Conservation (phyloP, 352 stramenopile genomes). For the Phytophthora pluvialis region DNA sequence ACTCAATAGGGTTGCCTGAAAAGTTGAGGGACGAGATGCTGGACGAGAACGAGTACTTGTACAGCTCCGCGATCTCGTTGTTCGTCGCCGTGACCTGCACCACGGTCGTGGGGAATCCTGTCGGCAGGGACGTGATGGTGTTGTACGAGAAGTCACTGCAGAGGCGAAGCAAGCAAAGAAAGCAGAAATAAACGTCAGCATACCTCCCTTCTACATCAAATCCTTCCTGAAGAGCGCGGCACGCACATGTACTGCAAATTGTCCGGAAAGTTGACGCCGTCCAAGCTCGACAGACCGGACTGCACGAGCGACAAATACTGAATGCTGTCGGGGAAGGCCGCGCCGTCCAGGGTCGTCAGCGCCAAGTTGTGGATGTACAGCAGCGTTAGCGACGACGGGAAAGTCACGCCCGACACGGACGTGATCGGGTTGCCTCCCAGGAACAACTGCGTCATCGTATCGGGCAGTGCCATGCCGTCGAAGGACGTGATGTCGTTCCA, state of each 20-base stretch:
- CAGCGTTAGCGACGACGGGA: conserved; percentile 56
- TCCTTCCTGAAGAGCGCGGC: neutral
- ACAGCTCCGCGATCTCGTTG: conserved; percentile 59
- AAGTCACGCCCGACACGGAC: conserved; percentile 55
- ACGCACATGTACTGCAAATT: conserved; percentile 65
- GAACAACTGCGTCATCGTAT: conserved; percentile 58
- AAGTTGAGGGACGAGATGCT: conserved; percentile 62
- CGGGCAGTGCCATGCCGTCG: conserved; percentile 58
- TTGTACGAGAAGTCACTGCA: conserved; percentile 59
- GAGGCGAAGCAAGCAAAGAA: neutral
- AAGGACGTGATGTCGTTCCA: conserved; percentile 73
- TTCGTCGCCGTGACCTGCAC: conserved; percentile 46
- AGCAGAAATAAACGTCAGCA: conserved; percentile 3
- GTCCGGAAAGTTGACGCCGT: conserved; percentile 48
- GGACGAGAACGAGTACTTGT: conserved; percentile 56
- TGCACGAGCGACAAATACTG: conserved; percentile 55
- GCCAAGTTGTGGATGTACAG: conserved; percentile 77
- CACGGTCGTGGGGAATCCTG: conserved; percentile 37
- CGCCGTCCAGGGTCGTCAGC: conserved; percentile 49
- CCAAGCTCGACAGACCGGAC: conserved; percentile 47
- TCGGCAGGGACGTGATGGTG: conserved; percentile 43
- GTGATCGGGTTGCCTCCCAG: conserved; percentile 72
- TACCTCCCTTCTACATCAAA: neutral
- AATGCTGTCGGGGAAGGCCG: conserved; percentile 51
- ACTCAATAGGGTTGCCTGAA: conserved; percentile 61